Base-by-base conservation (phyloP, 2,329 filamentous ascomycete species). In the Delphinella strobiligena region DNA sequence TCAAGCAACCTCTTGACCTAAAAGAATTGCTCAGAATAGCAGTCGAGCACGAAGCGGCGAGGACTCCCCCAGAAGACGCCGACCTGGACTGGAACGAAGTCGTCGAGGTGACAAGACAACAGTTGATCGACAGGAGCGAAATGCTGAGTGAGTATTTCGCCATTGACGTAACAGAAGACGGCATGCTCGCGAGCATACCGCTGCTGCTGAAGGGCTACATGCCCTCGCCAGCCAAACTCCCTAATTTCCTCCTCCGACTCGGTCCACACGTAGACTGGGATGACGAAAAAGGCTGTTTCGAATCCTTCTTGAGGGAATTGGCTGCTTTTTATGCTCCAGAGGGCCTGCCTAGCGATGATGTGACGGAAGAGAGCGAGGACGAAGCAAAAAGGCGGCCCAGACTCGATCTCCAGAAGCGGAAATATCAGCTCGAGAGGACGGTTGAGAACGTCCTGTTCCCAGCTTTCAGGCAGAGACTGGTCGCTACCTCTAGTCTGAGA, bases 91-190 rank as follows among this genome's bases (percentile, higher is more conserved):
- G 80, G 48, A 64, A 74, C 0, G 69, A 75, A 27, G 74, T 87
- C 0, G 76, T 84, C 1, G 66, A 76, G 3, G 68, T 71, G 3
- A 79, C 94, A 3, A 65, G 71, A 0, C 60, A 69, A 2, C 79
- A 87, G 48, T 68, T 96, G 2, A 70, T 93, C 22, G 74, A 80
- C 47, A 75, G 82, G 9, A 72, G 82, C 27, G 82, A 89, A 52
- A 93, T 98, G 84, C 72, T 98, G 1, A 67, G 74, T 2, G 91
- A 98, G 60, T 98, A 98, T 61, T 96, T 98, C 59, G 82, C 80
- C 1, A 64, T 98, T 33, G 79, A 89, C 40, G 78, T 98, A 27
- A 82, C 82, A 0, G 75, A 79, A 1, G 69, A 81, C 1, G 89
- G 88, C 10, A 75, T 89, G 38, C 67, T 98, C 2, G 61, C 80